Conservation (phyloP, 2,329 filamentous ascomycete species). For the Trichophaea hybrida region DNA sequence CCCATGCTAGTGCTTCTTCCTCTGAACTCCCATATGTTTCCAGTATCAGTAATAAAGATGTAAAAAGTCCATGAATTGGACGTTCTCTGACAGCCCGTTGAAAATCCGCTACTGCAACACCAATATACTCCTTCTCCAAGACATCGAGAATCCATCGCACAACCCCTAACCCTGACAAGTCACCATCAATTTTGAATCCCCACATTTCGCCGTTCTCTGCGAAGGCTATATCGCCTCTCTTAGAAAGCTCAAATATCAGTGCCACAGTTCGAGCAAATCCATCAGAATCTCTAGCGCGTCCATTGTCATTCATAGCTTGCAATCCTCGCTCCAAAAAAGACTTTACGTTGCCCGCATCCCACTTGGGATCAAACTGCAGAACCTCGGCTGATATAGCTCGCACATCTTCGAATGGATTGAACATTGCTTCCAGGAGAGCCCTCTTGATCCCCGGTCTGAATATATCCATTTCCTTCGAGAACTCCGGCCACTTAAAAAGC, state of each 20-base stretch:
- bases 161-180: background rate
- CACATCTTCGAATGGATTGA: conserved; percentile 90
- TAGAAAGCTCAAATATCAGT: conserved; percentile 42
- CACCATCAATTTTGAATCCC: background rate
- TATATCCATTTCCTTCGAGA: background rate
- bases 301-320: conserved; percentile 50
- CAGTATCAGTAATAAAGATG: conserved; percentile 29
- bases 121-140: conserved; percentile 8
- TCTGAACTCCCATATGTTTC: background rate
- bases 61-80: conserved; percentile 36
- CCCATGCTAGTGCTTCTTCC: conserved; percentile 25
- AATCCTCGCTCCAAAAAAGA: conserved; percentile 42
- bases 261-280: conserved; percentile 52
- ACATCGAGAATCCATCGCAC: conserved; percentile 11
- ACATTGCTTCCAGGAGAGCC: conserved; percentile 59
- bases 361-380: conserved; percentile 28
- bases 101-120: conserved; percentile 13
- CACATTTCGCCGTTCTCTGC: background rate
- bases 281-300: conserved; percentile 82
- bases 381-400: conserved; percentile 44
- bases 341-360: conserved; percentile 23
- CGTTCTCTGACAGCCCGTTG: conserved; percentile 30
- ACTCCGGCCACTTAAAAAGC: conserved; percentile 28
- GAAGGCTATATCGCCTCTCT: background rate
- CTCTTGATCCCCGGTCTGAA: conserved; percentile 36